phyloP scores from a whole-genome alignment of 169 alveolate genomes.

The Plasmodium falciparum region DNA sequence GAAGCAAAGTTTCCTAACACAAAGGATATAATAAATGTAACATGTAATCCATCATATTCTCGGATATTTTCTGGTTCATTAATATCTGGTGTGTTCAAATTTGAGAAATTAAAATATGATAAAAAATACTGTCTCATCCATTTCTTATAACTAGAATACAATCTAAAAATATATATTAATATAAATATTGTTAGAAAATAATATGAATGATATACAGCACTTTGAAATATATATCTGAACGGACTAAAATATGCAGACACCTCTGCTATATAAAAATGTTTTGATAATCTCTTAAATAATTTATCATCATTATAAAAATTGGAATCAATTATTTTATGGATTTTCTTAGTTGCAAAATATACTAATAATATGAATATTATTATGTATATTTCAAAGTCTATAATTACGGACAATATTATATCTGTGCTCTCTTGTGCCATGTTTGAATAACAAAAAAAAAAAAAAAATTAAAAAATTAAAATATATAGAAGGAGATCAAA shows the following conservation, averaged over 20 bases:
- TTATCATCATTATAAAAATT: constrained; percentile 21
- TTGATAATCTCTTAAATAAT: constrained; percentile 40
- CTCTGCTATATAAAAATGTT: constrained; percentile 33
- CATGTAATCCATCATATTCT: not conserved
- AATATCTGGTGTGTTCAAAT: not conserved
- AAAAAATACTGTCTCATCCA: constrained; percentile 2
- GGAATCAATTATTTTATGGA: constrained; percentile 37
- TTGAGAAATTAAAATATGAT: constrained; percentile 14
- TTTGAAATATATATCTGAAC: constrained; percentile 23
- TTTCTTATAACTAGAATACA: constrained; percentile 25
- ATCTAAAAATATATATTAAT: constrained; percentile 38
- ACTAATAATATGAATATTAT: constrained; percentile 20
- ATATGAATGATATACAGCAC: constrained; percentile 34
- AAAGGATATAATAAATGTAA: constrained; percentile 15
- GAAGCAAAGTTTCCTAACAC: constrained; percentile 21
- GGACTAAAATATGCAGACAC: constrained; percentile 55
- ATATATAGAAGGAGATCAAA: not conserved
- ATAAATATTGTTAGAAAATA: constrained; percentile 14
- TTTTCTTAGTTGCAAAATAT: constrained; percentile 10
- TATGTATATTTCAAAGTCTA: constrained; percentile 37
- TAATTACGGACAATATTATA: constrained; percentile 20
- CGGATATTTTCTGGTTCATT: not conserved
- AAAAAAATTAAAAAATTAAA: not conserved
- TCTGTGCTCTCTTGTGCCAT: constrained; percentile 11
- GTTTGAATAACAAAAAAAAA: not conserved